Base-by-base conservation (phyloP, 2,329 filamentous ascomycete genomes). In the Fusarium pseudocircinatum region DNA sequence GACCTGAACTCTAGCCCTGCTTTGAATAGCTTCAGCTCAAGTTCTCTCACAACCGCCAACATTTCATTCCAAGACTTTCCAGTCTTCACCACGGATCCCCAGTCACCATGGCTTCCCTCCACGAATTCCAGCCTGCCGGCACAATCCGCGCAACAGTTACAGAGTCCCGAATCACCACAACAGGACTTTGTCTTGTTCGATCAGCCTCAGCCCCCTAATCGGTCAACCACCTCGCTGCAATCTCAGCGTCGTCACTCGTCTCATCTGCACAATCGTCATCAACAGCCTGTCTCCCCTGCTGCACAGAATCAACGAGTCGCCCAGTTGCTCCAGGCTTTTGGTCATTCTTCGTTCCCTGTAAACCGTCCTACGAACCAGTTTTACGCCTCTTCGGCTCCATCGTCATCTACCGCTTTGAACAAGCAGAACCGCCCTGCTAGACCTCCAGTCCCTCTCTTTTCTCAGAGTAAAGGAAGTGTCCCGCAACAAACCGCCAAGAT, bases 81-180 rank as follows among this genome's bases (percentile, higher is more conserved):
- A 89, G 91, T 93, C 91, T 92, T 92, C 92, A 94, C 88, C 88
- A 95, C 93, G 93, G 92, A 93, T 93, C 89, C 90, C 83, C 87
- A 87, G 85, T 90, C 90, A 94, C 79, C 88, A 95, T 95, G 93
- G 93, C 92, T 88, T 91, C 89, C 92, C 88, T 91, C 90, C 86
- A 90, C 85, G 86, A 85, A 87, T 80, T 79, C 86, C 82, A 88
- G 85, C 87, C 87, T 86, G 88, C 89, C 89, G 90, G 90, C 88
- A 85, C 78, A 84, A 85, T 82, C 88, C 85, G 87, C 87, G 85
- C 88, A 86, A 77, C 84, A 89, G 84, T 82, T 85, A 83, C 84
- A 85, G 82, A 86, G 84, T 82, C 85, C 86, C 77, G 80, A 82
- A 77, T 77, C 75, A 57, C 86, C 84, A 65, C 89, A 89, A 80